A percentile compares a stretch with the other conserved stretches of the same genome.
phyloP scores from a whole-genome alignment of 108 stramenopile genomes.

The Conticribra weissflogii region DNA sequence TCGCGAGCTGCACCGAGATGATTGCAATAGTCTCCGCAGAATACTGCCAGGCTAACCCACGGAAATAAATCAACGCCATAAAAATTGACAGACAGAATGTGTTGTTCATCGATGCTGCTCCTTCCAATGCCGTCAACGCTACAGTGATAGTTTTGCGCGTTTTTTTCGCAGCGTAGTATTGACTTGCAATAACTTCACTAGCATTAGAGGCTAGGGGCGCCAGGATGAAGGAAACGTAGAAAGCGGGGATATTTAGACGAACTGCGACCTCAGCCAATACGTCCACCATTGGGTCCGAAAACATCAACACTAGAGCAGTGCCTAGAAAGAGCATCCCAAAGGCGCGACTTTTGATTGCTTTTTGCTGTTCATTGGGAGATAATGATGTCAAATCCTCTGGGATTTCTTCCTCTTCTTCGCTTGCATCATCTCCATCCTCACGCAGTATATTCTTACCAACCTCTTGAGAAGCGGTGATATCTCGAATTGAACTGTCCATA shows the following conservation, averaged over 20 bases:
- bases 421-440: slow-evolving; percentile 41
- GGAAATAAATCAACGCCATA: slow-evolving; percentile 91
- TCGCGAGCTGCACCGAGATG: slow-evolving; percentile 87
- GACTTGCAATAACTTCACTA: slow-evolving; percentile 91
- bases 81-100: slow-evolving; percentile 96
- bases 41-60: slow-evolving; percentile 95
- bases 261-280: slow-evolving; percentile 91
- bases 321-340: slow-evolving; percentile 87
- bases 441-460: slow-evolving; percentile 7
- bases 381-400: slow-evolving; percentile 73
- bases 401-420: slow-evolving; percentile 82
- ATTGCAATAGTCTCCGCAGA: slow-evolving; percentile 95
- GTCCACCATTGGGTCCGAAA: slow-evolving; percentile 98
- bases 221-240: slow-evolving; percentile 97
- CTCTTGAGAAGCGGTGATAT: background rate
- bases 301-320: slow-evolving; percentile 86
- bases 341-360: slow-evolving; percentile 82
- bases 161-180: slow-evolving; percentile 94
- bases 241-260: slow-evolving; percentile 73
- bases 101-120: slow-evolving; percentile 99
- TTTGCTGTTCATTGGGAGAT: slow-evolving; percentile 87
- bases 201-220: slow-evolving; percentile 97
- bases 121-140: slow-evolving; percentile 85
- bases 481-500: background rate
- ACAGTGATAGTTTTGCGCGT: slow-evolving; percentile 94